A percentile compares a stretch with the other conserved stretches of the same genome.
phyloP scores from a whole-genome alignment of 441 rosid genomes.

The Raphanus hybrid region DNA sequence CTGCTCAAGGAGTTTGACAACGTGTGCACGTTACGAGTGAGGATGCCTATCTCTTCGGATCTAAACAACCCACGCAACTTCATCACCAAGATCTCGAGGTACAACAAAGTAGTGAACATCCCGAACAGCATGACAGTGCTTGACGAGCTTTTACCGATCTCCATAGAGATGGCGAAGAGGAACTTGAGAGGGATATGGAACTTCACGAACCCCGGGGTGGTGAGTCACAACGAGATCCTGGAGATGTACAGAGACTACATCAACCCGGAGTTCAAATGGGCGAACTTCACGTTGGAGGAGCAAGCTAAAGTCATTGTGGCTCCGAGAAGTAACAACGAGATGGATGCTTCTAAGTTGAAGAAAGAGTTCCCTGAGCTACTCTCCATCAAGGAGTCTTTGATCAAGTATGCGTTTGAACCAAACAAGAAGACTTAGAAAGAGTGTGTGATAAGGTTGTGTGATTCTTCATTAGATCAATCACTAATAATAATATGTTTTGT shows the following conservation, averaged over 20 bases:
- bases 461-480: too few species aligned
- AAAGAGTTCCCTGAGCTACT: constrained; percentile 12
- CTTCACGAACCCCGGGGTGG: constrained; percentile 65
- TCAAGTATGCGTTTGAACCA: too few species aligned
- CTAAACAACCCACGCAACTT: constrained; percentile 59
- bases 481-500: too few species aligned
- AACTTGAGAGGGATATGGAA: constrained; percentile 60
- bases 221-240: constrained; percentile 56
- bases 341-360: constrained; percentile 60
- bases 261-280: constrained; percentile 54
- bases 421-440: not conserved
- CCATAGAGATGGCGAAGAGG: constrained; percentile 62
- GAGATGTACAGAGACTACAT: constrained; percentile 56
- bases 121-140: constrained; percentile 67
- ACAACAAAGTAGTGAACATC: constrained; percentile 64
- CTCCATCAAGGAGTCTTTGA: too few species aligned
- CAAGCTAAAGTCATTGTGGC: constrained; percentile 61
- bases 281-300: constrained; percentile 55
- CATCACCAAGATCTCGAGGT: constrained; percentile 52
- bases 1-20: constrained; percentile 53
- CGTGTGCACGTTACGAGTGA: constrained; percentile 55
- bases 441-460: not conserved
- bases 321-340: constrained; percentile 63
- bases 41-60: constrained; percentile 65
- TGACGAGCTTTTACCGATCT: constrained; percentile 59